These are phyloP conservation scores for Phytopythium cucurbitacearum DNA, from an alignment of 352 stramenopile species.

Conservation along the genomic window DNA sequence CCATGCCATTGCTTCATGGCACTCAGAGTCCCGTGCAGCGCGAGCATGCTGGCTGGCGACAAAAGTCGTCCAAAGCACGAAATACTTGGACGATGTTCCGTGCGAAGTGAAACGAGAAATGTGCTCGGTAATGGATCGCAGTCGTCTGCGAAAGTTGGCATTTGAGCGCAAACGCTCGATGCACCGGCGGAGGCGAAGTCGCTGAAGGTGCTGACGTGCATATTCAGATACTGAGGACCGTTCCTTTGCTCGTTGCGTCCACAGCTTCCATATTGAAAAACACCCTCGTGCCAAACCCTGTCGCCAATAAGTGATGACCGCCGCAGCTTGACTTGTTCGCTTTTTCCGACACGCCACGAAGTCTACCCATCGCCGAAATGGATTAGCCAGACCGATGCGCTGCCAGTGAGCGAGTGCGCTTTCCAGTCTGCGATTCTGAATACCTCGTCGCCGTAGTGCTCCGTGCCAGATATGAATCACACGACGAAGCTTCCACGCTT, in stretches of 20 bases:
- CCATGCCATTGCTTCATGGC: no score
- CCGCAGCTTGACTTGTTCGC: background rate
- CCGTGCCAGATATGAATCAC: constrained; percentile 4
- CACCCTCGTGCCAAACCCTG: background rate
- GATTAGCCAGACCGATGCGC: constrained; percentile 10
- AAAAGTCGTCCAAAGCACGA: constrained; percentile 7
- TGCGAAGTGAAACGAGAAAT: constrained; percentile 3
- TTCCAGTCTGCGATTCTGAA: constrained; percentile 4
- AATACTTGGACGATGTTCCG: background rate
- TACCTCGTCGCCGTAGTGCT: background rate
- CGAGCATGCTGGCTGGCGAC: background rate
- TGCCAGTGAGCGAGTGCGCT: constrained; percentile 14
- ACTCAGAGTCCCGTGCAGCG: no score
- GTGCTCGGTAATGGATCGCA: background rate
- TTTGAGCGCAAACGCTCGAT: background rate
- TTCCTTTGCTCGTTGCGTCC: background rate
- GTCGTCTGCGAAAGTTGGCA: background rate
- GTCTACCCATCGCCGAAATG: constrained; percentile 11
- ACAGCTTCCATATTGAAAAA: background rate
- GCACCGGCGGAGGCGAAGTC: background rate
- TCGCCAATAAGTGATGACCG: background rate
- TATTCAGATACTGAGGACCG: background rate
- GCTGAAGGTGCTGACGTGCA: constrained; percentile 1
- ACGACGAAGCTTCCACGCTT: constrained; percentile 3
- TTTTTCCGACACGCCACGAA: background rate